Evolutionary conservation across 176 grass and related monocot species (phyloP).

Genomic region (Rhynchospora pubera): DNA sequence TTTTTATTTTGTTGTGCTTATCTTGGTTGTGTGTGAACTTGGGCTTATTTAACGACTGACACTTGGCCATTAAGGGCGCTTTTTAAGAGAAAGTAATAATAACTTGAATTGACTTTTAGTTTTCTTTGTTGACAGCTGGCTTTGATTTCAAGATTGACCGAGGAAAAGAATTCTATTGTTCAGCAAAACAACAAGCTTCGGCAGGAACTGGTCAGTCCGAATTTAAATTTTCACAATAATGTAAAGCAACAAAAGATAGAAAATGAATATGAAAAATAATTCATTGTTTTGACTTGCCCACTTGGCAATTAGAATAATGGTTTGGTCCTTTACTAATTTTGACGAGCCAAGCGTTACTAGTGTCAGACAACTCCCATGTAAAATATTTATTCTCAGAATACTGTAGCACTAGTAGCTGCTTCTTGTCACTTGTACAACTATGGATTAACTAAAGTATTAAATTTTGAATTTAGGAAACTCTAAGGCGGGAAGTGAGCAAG

Average conservation of each 20-base stretch:
- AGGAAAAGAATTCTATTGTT: constrained; percentile 55
- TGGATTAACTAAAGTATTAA: neutral
- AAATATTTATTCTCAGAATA: neutral
- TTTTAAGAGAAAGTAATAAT: constrained; percentile 1
- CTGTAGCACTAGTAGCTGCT: neutral
- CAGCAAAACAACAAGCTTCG: constrained; percentile 66
- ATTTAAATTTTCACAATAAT: constrained; percentile 5
- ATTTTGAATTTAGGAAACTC: constrained; percentile 42
- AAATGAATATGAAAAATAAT: neutral
- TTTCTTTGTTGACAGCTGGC: constrained; percentile 34
- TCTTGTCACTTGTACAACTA: constrained; percentile 1
- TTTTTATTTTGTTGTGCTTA: neutral
- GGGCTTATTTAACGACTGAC: neutral
- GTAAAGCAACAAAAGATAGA: neutral
- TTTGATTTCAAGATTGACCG: constrained; percentile 56
- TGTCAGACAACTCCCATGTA: neutral
- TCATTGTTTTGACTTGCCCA: neutral
- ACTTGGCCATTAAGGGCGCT: neutral
- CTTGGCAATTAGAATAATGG: neutral
- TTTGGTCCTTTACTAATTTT: neutral
- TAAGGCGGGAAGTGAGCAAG: constrained; percentile 63
- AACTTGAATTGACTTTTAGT: constrained; percentile 8
- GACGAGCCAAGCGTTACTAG: neutral
- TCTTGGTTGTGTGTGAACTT: neutral
- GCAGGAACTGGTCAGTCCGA: constrained; percentile 60